A percentile compares a stretch with the other conserved stretches of the same genome.
phyloP scores from a whole-genome alignment of 2,329 filamentous ascomycete species.

The Paradendryphiella salina region DNA sequence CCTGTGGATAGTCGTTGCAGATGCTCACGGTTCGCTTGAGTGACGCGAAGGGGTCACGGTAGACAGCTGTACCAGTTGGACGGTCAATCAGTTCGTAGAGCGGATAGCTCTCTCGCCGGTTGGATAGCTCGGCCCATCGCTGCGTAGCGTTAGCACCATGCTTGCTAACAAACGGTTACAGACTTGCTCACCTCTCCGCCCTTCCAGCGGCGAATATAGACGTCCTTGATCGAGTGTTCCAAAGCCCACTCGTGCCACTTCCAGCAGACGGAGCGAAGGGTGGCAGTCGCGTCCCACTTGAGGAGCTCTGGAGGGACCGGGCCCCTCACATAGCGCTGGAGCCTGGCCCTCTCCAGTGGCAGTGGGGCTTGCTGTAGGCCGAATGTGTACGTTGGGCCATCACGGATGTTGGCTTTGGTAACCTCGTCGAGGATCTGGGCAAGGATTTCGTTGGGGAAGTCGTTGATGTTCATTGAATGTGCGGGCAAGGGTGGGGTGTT shows the following conservation, averaged over 20 bases:
- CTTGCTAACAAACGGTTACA: not conserved
- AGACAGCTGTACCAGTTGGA: conserved; percentile 54
- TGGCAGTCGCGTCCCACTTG: conserved; percentile 56
- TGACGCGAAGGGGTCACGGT: conserved; percentile 57
- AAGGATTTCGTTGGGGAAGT: conserved; percentile 58
- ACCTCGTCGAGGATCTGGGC: conserved; percentile 56
- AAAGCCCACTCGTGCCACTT: conserved; percentile 59
- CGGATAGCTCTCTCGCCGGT: conserved; percentile 50
- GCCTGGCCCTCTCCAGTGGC: conserved; percentile 50
- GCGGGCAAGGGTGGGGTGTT: conserved; percentile 10
- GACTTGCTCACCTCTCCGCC: conserved; percentile 47
- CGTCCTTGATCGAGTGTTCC: conserved; percentile 54
- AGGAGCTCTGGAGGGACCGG: conserved; percentile 56
- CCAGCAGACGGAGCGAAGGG: conserved; percentile 55
- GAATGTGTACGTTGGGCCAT: conserved; percentile 57
- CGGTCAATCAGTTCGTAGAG: conserved; percentile 55
- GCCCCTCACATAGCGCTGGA: conserved; percentile 57
- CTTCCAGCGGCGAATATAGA: conserved; percentile 58
- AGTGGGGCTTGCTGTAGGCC: conserved; percentile 56
- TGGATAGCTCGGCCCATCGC: conserved; percentile 56
- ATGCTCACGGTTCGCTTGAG: conserved; percentile 54
- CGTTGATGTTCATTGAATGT: conserved; percentile 53
- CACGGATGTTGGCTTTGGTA: conserved; percentile 52
- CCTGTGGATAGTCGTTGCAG: conserved; percentile 50
- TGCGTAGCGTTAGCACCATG: conserved; percentile 39